phyloP scores from a whole-genome alignment of 2,329 filamentous ascomycete species.

The Chalara sp. region DNA sequence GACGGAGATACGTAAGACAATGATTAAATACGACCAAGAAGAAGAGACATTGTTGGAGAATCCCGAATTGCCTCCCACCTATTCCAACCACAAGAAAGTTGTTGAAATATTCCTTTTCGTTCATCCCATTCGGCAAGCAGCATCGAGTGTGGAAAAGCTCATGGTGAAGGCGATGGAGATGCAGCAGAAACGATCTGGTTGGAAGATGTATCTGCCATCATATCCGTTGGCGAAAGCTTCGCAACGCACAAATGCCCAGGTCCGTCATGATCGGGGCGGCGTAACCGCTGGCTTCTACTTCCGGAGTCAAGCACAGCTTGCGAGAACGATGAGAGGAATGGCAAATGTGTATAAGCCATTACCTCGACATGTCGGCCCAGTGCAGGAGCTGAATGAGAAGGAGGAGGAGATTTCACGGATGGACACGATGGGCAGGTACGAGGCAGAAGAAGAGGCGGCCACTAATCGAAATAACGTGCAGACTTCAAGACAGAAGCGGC shows the following conservation, averaged over 20 bases:
- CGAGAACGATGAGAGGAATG: slow-evolving; percentile 27
- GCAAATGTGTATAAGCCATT: slow-evolving; percentile 28
- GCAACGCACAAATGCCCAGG: slow-evolving; percentile 47
- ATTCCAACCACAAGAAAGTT: slow-evolving; percentile 41
- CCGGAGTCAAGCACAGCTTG: slow-evolving; percentile 23
- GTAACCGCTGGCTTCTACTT: slow-evolving; percentile 45
- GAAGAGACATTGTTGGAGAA: slow-evolving; percentile 41
- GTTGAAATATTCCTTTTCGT: slow-evolving; percentile 49
- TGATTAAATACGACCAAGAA: slow-evolving; percentile 39
- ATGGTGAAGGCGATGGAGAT: slow-evolving; percentile 41
- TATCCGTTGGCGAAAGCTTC: slow-evolving; percentile 48
- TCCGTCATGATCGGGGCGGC: slow-evolving; percentile 52
- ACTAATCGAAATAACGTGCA: slow-evolving; percentile 33
- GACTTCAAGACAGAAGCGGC: slow-evolving; percentile 29
- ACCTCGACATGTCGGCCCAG: slow-evolving; percentile 13
- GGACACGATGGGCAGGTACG: slow-evolving; percentile 22
- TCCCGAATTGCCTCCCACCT: slow-evolving; percentile 37
- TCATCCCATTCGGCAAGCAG: slow-evolving; percentile 46
- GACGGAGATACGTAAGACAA: slow-evolving; percentile 34
- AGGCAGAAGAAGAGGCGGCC: slow-evolving; percentile 32
- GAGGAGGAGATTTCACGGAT: slow-evolving; percentile 15
- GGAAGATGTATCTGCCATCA: slow-evolving; percentile 41
- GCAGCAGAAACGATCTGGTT: slow-evolving; percentile 34
- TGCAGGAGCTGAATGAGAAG: slow-evolving; percentile 14
- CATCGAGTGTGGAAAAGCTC: slow-evolving; percentile 39